phyloP scores from a whole-genome alignment of 495 filamentous ascomycete genomes.

The Penicillium arizonense region DNA sequence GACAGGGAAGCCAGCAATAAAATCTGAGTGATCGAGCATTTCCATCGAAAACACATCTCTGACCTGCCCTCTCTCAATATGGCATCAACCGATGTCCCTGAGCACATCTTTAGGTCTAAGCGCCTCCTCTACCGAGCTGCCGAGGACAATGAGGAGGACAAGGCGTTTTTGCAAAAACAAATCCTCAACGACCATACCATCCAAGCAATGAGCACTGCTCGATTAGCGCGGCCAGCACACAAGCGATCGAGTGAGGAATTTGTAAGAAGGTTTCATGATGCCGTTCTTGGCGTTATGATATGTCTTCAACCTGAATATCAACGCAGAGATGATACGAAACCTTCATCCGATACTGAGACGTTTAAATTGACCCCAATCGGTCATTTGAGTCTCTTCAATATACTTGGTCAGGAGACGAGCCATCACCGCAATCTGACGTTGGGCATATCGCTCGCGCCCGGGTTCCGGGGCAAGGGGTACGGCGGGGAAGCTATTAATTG shows the following conservation, averaged over 20 bases:
- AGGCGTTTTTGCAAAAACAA: not conserved
- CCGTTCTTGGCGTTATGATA: not conserved
- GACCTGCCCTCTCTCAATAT: not conserved
- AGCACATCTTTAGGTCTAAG: not conserved
- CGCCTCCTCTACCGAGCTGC: constrained; percentile 10
- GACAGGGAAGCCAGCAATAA: too few relatives aligned
- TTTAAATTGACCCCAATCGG: not conserved
- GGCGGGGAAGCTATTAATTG: constrained; percentile 53
- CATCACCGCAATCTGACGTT: constrained; percentile 45
- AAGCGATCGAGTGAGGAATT: not conserved
- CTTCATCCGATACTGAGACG: not conserved
- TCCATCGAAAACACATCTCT: too few relatives aligned
- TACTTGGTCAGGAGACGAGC: not conserved
- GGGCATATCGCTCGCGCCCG: constrained; percentile 35
- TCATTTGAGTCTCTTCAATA: not conserved
- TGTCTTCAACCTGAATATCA: not conserved
- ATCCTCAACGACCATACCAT: not conserved
- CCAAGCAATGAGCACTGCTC: not conserved
- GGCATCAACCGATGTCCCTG: not conserved
- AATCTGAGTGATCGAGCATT: too few relatives aligned
- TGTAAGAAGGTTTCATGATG: not conserved
- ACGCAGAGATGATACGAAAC: not conserved
- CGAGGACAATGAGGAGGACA: constrained; percentile 9
- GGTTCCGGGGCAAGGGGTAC: constrained; percentile 49
- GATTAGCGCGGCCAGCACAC: not conserved